Evolutionary conservation across 441 rosid species (phyloP).

Genomic region (Gossypium lobatum): DNA sequence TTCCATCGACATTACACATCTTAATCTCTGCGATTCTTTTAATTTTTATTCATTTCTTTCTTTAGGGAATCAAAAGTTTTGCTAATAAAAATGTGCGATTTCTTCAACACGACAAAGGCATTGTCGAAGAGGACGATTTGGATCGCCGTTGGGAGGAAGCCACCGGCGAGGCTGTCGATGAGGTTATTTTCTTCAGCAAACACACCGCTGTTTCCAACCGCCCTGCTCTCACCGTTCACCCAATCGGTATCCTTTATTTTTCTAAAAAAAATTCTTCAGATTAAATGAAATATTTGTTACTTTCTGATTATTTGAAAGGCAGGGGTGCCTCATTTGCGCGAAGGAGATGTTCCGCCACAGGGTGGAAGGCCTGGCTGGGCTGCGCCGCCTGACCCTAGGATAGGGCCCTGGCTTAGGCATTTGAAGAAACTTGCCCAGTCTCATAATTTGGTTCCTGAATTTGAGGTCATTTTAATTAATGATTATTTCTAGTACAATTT

Average conservation of each 20-base stretch:
- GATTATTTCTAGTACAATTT: not conserved
- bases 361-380: constrained; percentile 92
- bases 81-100: constrained; percentile 46
- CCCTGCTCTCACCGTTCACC: constrained; percentile 75
- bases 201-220: constrained; percentile 80
- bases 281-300: not conserved
- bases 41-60: not conserved
- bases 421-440: constrained; percentile 56
- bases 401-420: constrained; percentile 79
- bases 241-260: constrained; percentile 36
- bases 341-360: constrained; percentile 68
- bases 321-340: constrained; percentile 78
- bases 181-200: constrained; percentile 75
- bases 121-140: constrained; percentile 60
- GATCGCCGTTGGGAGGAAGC: constrained; percentile 77
- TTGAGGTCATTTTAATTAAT: constrained; percentile 48
- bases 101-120: constrained; percentile 53
- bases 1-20: not conserved
- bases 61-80: constrained; percentile 52
- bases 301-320: constrained; percentile 9
- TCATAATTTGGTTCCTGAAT: constrained; percentile 73
- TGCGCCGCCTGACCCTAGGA: constrained; percentile 71
- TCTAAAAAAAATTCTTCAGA: not conserved
- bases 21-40: not conserved
- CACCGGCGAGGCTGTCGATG: constrained; percentile 66